A percentile compares a stretch with the other conserved stretches of the same genome.
These are phyloP conservation scores for Paulinella micropora DNA, from an alignment of 78 protist genomes.

Conservation along the genomic window DNA sequence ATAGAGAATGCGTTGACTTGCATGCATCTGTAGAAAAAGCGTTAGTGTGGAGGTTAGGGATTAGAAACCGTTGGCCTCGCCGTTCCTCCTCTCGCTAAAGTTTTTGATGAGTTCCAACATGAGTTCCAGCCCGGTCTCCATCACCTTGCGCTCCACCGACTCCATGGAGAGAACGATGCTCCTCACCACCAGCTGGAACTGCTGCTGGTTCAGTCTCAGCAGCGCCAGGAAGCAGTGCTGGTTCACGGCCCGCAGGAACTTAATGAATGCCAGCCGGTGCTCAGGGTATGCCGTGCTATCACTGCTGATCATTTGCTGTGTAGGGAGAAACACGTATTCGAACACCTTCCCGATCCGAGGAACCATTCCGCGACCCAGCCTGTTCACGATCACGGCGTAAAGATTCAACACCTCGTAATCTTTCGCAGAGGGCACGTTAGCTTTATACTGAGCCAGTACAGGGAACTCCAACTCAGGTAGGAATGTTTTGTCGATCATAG, in stretches of 20 bases:
- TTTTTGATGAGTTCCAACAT: slow-evolving; percentile 34
- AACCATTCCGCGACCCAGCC: slow-evolving; percentile 11
- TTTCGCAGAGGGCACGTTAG: slow-evolving; percentile 39
- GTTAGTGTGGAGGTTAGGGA: not conserved
- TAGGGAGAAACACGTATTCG: slow-evolving; percentile 60
- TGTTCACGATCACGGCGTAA: slow-evolving; percentile 37
- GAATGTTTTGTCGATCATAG: slow-evolving; percentile 7
- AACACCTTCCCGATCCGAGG: slow-evolving; percentile 39
- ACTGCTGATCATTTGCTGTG: slow-evolving; percentile 72
- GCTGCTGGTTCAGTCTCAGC: not conserved
- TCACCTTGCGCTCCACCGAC: slow-evolving; percentile 69
- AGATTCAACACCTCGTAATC: slow-evolving; percentile 48
- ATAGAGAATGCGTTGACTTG: not conserved
- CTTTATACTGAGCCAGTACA: slow-evolving; percentile 64
- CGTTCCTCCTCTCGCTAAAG: not conserved
- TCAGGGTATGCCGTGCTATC: slow-evolving; percentile 77
- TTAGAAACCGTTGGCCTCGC: not conserved
- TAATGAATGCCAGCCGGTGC: slow-evolving; percentile 68
- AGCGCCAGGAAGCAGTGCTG: slow-evolving; percentile 55
- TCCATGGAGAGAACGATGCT: slow-evolving; percentile 78
- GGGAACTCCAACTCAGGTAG: slow-evolving; percentile 69
- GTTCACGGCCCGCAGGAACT: slow-evolving; percentile 67
- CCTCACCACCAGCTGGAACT: slow-evolving; percentile 63
- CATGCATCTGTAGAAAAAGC: not conserved
- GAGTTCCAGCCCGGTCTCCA: slow-evolving; percentile 66